Evolutionary conservation across 192 early-diverging fungal species (phyloP).

Genomic region (Gonapodya prolifera): DNA sequence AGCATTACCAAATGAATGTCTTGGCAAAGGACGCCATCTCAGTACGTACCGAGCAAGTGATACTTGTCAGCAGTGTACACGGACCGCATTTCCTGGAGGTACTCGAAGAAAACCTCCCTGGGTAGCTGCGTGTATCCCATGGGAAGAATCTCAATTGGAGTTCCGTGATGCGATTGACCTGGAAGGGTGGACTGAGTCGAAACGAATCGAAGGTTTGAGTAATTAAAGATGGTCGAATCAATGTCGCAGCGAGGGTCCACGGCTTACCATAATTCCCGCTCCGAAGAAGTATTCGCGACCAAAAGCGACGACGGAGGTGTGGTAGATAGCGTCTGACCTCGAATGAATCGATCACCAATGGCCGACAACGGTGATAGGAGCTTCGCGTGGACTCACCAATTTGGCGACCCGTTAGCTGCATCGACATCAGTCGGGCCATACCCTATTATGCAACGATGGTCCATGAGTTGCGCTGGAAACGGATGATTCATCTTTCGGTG

Average conservation of each 20-base stretch:
- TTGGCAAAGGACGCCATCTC: too few species aligned
- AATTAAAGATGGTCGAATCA: constrained; percentile 11
- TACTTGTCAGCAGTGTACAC: constrained; percentile 55
- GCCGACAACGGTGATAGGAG: constrained; percentile 2
- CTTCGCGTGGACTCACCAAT: constrained; percentile 50
- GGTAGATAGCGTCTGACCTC: constrained; percentile 47
- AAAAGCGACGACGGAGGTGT: constrained; percentile 64
- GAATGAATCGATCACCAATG: too few species aligned
- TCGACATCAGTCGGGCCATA: constrained; percentile 58
- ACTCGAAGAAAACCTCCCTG: constrained; percentile 53
- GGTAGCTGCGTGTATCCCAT: constrained; percentile 73
- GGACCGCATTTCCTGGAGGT: constrained; percentile 43
- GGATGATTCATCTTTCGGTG: neutral
- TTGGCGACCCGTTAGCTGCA: constrained; percentile 48
- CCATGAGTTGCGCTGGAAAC: neutral
- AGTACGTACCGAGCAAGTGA: constrained; percentile 69
- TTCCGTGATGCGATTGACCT: constrained; percentile 48
- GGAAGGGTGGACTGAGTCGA: constrained; percentile 12
- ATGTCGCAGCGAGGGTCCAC: neutral
- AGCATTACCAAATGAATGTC: too few species aligned
- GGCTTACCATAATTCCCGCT: constrained; percentile 46
- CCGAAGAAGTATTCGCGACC: constrained; percentile 70
- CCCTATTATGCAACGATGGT: constrained; percentile 45
- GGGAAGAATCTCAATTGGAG: constrained; percentile 46
- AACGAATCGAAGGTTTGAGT: neutral